phyloP scores from a whole-genome alignment of 2,329 filamentous ascomycete genomes.

The Cercospora sp. region DNA sequence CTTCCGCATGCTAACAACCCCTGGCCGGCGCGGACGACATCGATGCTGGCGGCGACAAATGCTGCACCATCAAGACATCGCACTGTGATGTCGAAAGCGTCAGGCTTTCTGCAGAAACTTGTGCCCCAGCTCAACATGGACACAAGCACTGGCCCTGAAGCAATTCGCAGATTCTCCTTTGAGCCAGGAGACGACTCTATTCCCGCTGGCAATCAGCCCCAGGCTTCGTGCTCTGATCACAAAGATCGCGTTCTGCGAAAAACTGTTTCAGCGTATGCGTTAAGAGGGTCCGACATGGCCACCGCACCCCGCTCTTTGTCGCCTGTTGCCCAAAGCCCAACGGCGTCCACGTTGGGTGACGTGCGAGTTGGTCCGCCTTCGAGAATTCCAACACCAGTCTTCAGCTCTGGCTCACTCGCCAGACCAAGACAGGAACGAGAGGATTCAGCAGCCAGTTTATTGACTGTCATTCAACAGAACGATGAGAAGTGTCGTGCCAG shows the following conservation, averaged over 20 bases:
- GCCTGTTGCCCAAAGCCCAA: conserved; percentile 30
- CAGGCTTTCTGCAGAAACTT: conserved; percentile 35
- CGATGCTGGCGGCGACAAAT: conserved; percentile 12
- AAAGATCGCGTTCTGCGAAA: conserved; percentile 29
- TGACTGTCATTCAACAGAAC: conserved; percentile 34
- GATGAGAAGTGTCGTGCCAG: conserved; percentile 31
- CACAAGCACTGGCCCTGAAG: conserved; percentile 1
- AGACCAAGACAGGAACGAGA: conserved; percentile 43
- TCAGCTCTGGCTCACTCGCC: conserved; percentile 33
- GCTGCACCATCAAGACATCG: conserved; percentile 17
- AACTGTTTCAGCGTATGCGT: conserved; percentile 28
- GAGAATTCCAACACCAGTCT: conserved; percentile 48
- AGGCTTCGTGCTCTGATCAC: not conserved
- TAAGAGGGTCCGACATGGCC: conserved; percentile 18
- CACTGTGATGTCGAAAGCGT: conserved; percentile 35
- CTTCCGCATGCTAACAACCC: not conserved
- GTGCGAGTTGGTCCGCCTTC: conserved; percentile 32
- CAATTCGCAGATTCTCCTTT: conserved; percentile 45
- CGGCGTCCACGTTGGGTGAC: conserved; percentile 20
- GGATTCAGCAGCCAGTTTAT: conserved; percentile 41
- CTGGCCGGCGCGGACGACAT: conserved; percentile 3
- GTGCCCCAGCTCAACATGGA: conserved; percentile 32
- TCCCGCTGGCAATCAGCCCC: conserved; percentile 8
- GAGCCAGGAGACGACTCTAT: conserved; percentile 45
- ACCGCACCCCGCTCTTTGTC: conserved; percentile 18